These are phyloP conservation scores for Asterophora parasitica DNA, from an alignment of 768 basidiomycete species.

Conservation along the genomic window DNA sequence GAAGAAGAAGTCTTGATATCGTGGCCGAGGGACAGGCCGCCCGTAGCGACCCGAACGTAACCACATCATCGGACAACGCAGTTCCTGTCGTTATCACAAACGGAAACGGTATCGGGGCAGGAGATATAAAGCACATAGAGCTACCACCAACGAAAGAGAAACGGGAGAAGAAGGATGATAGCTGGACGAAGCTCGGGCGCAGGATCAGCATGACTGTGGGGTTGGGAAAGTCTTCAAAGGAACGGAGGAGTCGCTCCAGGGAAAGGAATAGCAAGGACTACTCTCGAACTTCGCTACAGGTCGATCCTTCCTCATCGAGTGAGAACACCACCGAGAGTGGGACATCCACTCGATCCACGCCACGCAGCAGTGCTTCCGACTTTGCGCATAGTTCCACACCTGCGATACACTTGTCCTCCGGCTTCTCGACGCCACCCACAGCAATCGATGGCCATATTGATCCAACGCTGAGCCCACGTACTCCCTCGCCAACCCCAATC, in stretches of 20 bases:
- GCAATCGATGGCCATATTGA: neutral
- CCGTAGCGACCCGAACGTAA: slow-evolving; percentile 11
- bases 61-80: slow-evolving; percentile 24
- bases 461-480: slow-evolving; percentile 2
- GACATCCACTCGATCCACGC: slow-evolving; percentile 1
- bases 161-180: slow-evolving; percentile 33
- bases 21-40: slow-evolving; percentile 18
- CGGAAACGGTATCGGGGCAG: slow-evolving; percentile 21
- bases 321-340: slow-evolving; percentile 9
- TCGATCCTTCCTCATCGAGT: slow-evolving; percentile 3
- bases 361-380: slow-evolving; percentile 5
- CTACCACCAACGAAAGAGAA: slow-evolving; percentile 32
- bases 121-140: slow-evolving; percentile 33
- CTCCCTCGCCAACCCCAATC: slow-evolving; percentile 9
- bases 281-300: neutral
- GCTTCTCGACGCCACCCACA: slow-evolving; percentile 10
- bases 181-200: slow-evolving; percentile 63
- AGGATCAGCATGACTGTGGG: slow-evolving; percentile 59
- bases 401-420: slow-evolving; percentile 3
- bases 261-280: slow-evolving; percentile 21
- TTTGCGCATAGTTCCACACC: slow-evolving; percentile 2
- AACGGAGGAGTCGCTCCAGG: slow-evolving; percentile 30
- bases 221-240: slow-evolving; percentile 33
- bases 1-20: slow-evolving; percentile 43
- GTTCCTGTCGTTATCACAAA: slow-evolving; percentile 15